Percentiles rank a stretch among this genome's conserved stretches.
These are phyloP conservation scores for Scytalidium sp. DNA, from an alignment of 2,329 filamentous ascomycete genomes.

Conservation along the genomic window DNA sequence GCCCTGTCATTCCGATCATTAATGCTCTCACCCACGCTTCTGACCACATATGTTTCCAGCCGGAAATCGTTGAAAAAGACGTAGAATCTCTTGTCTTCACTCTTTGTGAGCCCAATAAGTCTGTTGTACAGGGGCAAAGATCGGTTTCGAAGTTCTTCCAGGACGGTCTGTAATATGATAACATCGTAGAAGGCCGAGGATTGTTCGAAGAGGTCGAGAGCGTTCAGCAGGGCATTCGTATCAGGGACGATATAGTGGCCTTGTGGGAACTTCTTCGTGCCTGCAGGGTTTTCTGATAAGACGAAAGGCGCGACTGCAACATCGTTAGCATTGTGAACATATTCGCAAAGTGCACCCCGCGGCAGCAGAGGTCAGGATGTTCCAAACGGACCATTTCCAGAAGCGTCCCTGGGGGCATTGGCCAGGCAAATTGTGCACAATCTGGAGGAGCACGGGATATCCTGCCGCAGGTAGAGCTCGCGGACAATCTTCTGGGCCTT, in stretches of 20 bases:
- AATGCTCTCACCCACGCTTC: conserved; percentile 77
- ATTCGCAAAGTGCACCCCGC: too few species aligned
- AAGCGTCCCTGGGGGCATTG: conserved; percentile 74
- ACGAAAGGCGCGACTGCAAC: conserved; percentile 72
- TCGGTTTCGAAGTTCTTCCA: conserved; percentile 92
- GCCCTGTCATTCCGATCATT: conserved; percentile 97
- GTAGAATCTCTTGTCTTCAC: conserved; percentile 95
- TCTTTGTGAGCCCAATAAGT: conserved; percentile 84
- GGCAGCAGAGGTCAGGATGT: conserved; percentile 9
- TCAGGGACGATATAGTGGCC: conserved; percentile 95
- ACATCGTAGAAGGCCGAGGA: conserved; percentile 92
- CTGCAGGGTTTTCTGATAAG: conserved; percentile 83
- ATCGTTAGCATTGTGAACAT: conserved; percentile 8
- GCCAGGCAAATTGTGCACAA: conserved; percentile 76
- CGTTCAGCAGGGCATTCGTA: conserved; percentile 91
- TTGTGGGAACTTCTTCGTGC: conserved; percentile 75
- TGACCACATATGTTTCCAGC: conserved; percentile 80
- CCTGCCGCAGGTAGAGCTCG: conserved; percentile 91
- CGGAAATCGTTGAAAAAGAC: conserved; percentile 99
- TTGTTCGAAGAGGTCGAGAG: conserved; percentile 96
- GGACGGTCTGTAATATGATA: conserved; percentile 91
- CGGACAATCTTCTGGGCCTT: conserved; percentile 99
- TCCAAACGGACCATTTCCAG: conserved; percentile 61
- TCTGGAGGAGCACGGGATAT: conserved; percentile 95
- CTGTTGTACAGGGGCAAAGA: conserved; percentile 95